A percentile compares a stretch with the other conserved stretches of the same genome.
These are phyloP conservation scores for Saccharum hybrid DNA, from an alignment of 202 grass and related monocot genomes.

Conservation along the genomic window DNA sequence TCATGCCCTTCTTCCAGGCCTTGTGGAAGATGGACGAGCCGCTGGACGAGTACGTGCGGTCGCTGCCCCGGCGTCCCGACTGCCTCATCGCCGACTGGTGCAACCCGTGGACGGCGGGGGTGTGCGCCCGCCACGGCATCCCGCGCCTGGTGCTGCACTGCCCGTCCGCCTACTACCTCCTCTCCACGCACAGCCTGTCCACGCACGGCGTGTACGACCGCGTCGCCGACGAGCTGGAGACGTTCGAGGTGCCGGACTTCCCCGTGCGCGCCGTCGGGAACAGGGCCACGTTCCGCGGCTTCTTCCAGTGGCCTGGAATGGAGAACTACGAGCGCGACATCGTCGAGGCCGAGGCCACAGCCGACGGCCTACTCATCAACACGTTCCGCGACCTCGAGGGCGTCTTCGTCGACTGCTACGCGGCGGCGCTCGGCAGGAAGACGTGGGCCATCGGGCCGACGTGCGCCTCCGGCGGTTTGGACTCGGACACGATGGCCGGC, in stretches of 20 bases:
- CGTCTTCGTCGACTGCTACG: constrained; percentile 49
- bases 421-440: constrained; percentile 31
- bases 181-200: constrained; percentile 40
- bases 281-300: constrained; percentile 25
- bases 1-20: constrained; percentile 23
- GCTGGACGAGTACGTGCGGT: constrained; percentile 49
- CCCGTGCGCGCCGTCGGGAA: constrained; percentile 39
- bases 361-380: constrained; percentile 61
- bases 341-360: constrained; percentile 40
- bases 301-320: constrained; percentile 48
- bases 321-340: constrained; percentile 18
- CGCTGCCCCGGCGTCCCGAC: constrained; percentile 43
- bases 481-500: constrained; percentile 36
- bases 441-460: constrained; percentile 57
- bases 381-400: constrained; percentile 57
- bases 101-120: constrained; percentile 51
- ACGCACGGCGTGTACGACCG: constrained; percentile 49
- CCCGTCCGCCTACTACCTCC: constrained; percentile 53
- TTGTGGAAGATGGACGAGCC: constrained; percentile 37
- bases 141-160: constrained; percentile 55
- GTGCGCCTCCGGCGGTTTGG: constrained; percentile 13
- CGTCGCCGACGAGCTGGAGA: constrained; percentile 29
- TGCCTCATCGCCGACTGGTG: constrained; percentile 57
- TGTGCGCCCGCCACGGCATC: constrained; percentile 40
- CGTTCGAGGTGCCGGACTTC: constrained; percentile 54